These are phyloP conservation scores for Tetraselmis striata DNA, from an alignment of 139 green algal genomes.

Conservation along the genomic window DNA sequence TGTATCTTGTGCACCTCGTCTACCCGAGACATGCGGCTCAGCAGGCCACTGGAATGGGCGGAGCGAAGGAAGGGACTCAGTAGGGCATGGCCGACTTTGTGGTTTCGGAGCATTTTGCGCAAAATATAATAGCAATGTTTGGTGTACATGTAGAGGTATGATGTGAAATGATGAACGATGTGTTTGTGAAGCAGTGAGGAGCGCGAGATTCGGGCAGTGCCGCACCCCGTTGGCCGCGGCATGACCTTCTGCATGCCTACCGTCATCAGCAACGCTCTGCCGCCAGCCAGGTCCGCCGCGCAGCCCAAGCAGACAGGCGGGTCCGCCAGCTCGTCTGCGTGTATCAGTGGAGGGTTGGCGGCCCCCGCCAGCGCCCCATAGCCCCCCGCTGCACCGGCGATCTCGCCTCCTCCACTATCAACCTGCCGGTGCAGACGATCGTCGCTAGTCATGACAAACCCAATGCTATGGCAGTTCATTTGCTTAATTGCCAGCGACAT, in stretches of 20 bases:
- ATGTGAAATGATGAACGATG: too few species aligned
- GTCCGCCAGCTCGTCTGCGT: neutral
- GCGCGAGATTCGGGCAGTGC: too few species aligned
- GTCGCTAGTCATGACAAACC: neutral
- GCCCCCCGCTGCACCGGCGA: too few species aligned
- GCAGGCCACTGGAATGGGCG: neutral
- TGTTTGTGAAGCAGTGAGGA: too few species aligned
- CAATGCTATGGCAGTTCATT: too few species aligned
- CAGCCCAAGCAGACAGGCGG: neutral
- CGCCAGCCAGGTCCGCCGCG: neutral
- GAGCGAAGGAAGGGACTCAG: neutral
- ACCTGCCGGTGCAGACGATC: neutral
- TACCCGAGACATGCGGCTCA: neutral
- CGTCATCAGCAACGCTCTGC: neutral
- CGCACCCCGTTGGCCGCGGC: neutral
- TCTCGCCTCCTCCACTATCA: too few species aligned
- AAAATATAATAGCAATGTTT: too few species aligned
- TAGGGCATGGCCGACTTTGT: too few species aligned
- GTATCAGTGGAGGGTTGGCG: neutral
- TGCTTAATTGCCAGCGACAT: neutral
- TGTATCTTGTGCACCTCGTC: neutral
- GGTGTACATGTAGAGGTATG: too few species aligned
- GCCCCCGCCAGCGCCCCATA: neutral
- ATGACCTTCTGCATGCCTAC: neutral
- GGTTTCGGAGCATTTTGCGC: too few species aligned